A percentile compares a stretch with the other conserved stretches of the same genome.
These are phyloP conservation scores for Dovyalis caffra DNA, from an alignment of 345 rosid genomes.

Conservation along the genomic window DNA sequence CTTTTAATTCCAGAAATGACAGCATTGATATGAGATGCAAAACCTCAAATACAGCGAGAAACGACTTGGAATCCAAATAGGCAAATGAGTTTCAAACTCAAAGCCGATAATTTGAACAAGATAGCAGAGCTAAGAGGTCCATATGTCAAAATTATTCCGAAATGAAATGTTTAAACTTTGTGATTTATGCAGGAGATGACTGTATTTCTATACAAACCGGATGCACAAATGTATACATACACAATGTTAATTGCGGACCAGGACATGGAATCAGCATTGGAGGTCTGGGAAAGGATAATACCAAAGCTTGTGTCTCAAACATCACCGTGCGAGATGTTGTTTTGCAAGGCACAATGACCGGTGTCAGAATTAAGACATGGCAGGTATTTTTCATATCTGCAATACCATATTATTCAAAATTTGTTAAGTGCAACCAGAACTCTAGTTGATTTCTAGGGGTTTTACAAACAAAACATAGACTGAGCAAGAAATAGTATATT, in stretches of 20 bases:
- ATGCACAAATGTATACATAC: constrained; percentile 78
- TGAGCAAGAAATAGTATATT: neutral
- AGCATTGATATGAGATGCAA: neutral
- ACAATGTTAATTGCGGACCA: constrained; percentile 88
- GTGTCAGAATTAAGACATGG: constrained; percentile 97
- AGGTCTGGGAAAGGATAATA: constrained; percentile 74
- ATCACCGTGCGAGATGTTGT: constrained; percentile 75
- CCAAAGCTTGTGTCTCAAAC: constrained; percentile 93
- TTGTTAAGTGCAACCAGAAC: constrained; percentile 7
- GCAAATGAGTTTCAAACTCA: neutral
- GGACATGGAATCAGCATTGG: constrained; percentile 99
- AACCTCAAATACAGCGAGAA: neutral
- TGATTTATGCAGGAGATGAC: constrained; percentile 76
- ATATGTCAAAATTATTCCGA: constrained; percentile 8
- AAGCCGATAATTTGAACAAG: constrained; percentile 3
- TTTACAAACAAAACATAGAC: constrained; percentile 1
- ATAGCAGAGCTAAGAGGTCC: neutral
- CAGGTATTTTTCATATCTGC: constrained; percentile 53
- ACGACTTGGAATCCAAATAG: constrained; percentile 2
- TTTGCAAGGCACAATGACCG: constrained; percentile 84
- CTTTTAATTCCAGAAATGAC: neutral
- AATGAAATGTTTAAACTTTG: constrained; percentile 17
- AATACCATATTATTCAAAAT: neutral
- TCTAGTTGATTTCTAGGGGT: constrained; percentile 1
- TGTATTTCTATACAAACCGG: constrained; percentile 93